These are phyloP conservation scores for Spinacia oleracea DNA, from an alignment of 179 eudicot genomes.

Conservation along the genomic window DNA sequence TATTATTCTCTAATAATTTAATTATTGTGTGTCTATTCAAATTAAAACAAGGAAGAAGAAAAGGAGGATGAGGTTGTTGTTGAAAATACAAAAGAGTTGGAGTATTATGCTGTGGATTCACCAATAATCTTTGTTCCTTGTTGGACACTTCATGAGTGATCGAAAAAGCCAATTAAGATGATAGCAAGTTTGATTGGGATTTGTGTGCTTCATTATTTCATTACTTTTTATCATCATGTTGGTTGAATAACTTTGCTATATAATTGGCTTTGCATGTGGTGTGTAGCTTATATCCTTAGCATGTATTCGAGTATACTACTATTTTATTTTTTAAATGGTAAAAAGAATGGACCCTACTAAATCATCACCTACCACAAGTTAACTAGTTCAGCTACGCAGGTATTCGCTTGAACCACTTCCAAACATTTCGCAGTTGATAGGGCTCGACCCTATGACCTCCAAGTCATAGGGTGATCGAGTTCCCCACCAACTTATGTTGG, in stretches of 20 bases:
- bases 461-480: too few species aligned
- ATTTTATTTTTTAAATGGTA: too few species aligned
- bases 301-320: background rate
- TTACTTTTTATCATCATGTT: conserved; percentile 9
- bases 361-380: too few species aligned
- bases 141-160: conserved; percentile 20
- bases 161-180: too few species aligned
- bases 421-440: too few species aligned
- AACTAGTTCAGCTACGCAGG: too few species aligned
- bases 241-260: conserved; percentile 10
- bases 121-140: conserved; percentile 22
- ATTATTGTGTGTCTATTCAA: background rate
- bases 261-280: conserved; percentile 13
- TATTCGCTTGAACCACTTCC: too few species aligned
- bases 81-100: conserved; percentile 26
- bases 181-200: conserved; percentile 17
- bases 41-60: conserved; percentile 27
- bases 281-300: background rate
- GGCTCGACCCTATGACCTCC: too few species aligned
- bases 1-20: background rate
- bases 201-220: conserved; percentile 19
- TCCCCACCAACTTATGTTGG: too few species aligned
- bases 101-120: conserved; percentile 24
- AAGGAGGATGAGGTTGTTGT: conserved; percentile 24
- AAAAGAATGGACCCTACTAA: too few species aligned